These are phyloP conservation scores for Brasilioporus rufonigricans DNA, from an alignment of 768 basidiomycete species.

Conservation along the genomic window DNA sequence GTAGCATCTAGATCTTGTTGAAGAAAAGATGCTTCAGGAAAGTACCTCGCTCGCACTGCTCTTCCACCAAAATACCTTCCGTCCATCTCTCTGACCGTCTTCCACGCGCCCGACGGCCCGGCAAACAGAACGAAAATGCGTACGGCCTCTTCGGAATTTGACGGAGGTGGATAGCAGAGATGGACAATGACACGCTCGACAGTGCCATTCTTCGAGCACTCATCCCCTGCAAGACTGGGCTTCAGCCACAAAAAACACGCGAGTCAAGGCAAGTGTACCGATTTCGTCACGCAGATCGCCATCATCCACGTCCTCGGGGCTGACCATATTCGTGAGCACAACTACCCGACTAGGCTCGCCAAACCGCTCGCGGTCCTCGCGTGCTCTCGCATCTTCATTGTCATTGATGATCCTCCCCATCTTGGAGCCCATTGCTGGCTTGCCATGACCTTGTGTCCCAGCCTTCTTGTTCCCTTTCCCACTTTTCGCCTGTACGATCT, in stretches of 20 bases:
- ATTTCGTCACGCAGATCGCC: slow-evolving; percentile 86
- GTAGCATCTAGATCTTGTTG: slow-evolving; percentile 49
- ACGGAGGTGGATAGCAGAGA: slow-evolving; percentile 62
- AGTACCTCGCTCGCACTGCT: slow-evolving; percentile 80
- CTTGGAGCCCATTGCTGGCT: slow-evolving; percentile 50
- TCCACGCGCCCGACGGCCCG: slow-evolving; percentile 94
- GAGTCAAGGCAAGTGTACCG: slow-evolving; percentile 45
- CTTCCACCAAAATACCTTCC: slow-evolving; percentile 91
- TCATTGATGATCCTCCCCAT: slow-evolving; percentile 91
- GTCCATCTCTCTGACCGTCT: slow-evolving; percentile 90
- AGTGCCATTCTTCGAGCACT: slow-evolving; percentile 87
- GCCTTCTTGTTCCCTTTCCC: slow-evolving; percentile 39
- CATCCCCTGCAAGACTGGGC: slow-evolving; percentile 59
- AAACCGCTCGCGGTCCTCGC: slow-evolving; percentile 76
- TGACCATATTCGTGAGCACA: slow-evolving; percentile 88
- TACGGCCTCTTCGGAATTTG: slow-evolving; percentile 73
- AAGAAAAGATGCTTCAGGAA: slow-evolving; percentile 57
- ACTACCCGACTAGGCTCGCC: slow-evolving; percentile 91
- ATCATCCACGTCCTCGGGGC: slow-evolving; percentile 78
- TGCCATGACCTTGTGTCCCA: slow-evolving; percentile 36
- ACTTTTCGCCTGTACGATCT: slow-evolving; percentile 38
- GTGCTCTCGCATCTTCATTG: slow-evolving; percentile 77
- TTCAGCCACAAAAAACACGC: neutral
- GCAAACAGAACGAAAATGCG: slow-evolving; percentile 90
- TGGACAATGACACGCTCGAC: slow-evolving; percentile 91